These are phyloP conservation scores for Corinectria fuckeliana DNA, from an alignment of 2,329 filamentous ascomycete species.

Conservation along the genomic window DNA sequence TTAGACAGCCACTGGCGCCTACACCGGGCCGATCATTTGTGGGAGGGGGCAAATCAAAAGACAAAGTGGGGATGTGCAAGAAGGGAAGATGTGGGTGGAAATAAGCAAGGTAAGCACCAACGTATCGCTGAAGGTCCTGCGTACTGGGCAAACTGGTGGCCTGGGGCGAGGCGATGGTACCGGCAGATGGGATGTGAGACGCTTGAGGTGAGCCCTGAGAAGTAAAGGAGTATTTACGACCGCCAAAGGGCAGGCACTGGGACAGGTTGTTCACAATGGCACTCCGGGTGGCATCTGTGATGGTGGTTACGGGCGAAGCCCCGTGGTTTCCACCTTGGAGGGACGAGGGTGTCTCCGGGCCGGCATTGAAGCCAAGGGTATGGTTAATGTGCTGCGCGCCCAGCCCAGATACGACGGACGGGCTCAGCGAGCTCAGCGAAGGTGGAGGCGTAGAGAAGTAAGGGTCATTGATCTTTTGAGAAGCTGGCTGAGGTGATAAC, in stretches of 20 bases:
- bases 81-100: conserved; percentile 97
- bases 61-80: conserved; percentile 87
- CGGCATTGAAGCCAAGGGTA: conserved; percentile 67
- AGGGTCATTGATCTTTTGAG: conserved; percentile 73
- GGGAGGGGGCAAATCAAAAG: conserved; percentile 80
- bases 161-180: conserved; percentile 57
- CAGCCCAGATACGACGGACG: conserved; percentile 71
- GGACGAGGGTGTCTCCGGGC: conserved; percentile 76
- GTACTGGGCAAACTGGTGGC: conserved; percentile 76
- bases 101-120: conserved; percentile 86
- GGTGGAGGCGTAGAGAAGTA: conserved; percentile 82
- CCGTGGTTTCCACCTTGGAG: conserved; percentile 69
- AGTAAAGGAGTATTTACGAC: conserved; percentile 69
- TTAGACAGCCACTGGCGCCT: conserved; percentile 84
- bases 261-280: conserved; percentile 66
- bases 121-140: conserved; percentile 86
- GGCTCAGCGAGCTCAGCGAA: conserved; percentile 75
- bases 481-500: conserved; percentile 77
- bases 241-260: conserved; percentile 61
- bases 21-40: conserved; percentile 67
- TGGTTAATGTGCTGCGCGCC: conserved; percentile 68
- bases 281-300: conserved; percentile 69
- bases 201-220: conserved; percentile 62
- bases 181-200: conserved; percentile 55
- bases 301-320: conserved; percentile 66